Percentiles rank a stretch among this genome's conserved stretches.
Evolutionary conservation across 352 stramenopile species (phyloP).

Genomic region (Pythium monospermum): DNA sequence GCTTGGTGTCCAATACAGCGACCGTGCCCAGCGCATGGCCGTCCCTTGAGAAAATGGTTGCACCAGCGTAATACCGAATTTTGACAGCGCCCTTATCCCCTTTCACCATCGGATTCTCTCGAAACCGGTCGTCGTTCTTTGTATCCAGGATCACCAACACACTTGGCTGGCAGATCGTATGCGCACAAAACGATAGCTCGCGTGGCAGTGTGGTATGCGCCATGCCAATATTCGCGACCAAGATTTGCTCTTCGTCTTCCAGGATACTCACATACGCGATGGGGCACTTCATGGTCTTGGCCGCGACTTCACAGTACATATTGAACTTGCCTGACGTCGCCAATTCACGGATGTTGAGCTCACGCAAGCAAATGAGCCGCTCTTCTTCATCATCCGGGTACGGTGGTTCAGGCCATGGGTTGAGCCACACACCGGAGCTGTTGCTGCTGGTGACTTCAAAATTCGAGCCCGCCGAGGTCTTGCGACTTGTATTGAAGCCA

Average conservation of each 20-base stretch:
- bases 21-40: conserved; percentile 77
- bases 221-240: conserved; percentile 85
- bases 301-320: conserved; percentile 83
- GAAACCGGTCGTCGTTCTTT: conserved; percentile 81
- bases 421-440: conserved; percentile 64
- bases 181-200: conserved; percentile 80
- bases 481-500: conserved; percentile 29
- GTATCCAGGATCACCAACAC: conserved; percentile 82
- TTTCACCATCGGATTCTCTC: conserved; percentile 86
- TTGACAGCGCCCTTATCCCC: conserved; percentile 79
- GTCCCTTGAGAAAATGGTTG: conserved; percentile 77
- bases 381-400: conserved; percentile 78
- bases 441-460: conserved; percentile 43
- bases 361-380: conserved; percentile 59
- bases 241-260: conserved; percentile 75
- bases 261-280: conserved; percentile 87
- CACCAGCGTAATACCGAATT: conserved; percentile 84
- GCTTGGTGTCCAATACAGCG: conserved; percentile 82
- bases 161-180: conserved; percentile 79
- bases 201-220: conserved; percentile 70
- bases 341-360: conserved; percentile 76
- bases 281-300: conserved; percentile 86
- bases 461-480: conserved; percentile 56
- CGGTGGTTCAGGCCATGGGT: conserved; percentile 78
- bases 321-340: conserved; percentile 78